Conservation (phyloP, 2,329 filamentous ascomycete species). For the Fusarium phyllophilum region DNA sequence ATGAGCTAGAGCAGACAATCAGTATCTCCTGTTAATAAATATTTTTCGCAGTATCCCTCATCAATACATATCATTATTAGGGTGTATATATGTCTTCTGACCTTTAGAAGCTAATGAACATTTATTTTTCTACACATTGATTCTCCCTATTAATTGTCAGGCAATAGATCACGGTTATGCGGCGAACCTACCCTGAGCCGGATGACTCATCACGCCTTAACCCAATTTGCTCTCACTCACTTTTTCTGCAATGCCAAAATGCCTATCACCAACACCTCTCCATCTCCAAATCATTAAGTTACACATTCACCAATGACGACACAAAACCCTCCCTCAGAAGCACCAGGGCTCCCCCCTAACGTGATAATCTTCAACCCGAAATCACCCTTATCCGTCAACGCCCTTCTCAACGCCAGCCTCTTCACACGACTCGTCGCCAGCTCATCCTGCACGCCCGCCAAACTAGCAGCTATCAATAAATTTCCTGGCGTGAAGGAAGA, state of each 20-base stretch:
- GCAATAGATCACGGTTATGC: no score
- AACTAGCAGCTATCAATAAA: constrained; percentile 4
- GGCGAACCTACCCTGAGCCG: accelerated
- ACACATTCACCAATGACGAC: not conserved
- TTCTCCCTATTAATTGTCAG: no score
- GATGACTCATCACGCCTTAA: not conserved
- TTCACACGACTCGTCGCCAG: constrained; percentile 13
- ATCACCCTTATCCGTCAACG: not conserved
- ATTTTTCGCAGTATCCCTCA: no score
- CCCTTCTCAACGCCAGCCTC: not conserved
- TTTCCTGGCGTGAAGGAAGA: not conserved
- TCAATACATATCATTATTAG: no score
- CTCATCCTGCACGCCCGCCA: not conserved
- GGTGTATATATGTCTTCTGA: no score
- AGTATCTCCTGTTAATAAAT: no score
- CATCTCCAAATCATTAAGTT: not conserved
- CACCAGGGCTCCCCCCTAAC: not conserved
- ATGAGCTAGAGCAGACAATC: no score
- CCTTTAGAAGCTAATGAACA: accelerated
- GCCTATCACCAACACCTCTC: not conserved
- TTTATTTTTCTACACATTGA: no score
- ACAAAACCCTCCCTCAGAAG: no score
- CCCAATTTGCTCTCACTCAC: not conserved
- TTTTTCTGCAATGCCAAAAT: not conserved
- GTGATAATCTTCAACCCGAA: constrained; percentile 7